A percentile compares a stretch with the other conserved stretches of the same genome.
These are phyloP conservation scores for Prunus yedoensis DNA, from an alignment of 331 rosid genomes.

Conservation along the genomic window DNA sequence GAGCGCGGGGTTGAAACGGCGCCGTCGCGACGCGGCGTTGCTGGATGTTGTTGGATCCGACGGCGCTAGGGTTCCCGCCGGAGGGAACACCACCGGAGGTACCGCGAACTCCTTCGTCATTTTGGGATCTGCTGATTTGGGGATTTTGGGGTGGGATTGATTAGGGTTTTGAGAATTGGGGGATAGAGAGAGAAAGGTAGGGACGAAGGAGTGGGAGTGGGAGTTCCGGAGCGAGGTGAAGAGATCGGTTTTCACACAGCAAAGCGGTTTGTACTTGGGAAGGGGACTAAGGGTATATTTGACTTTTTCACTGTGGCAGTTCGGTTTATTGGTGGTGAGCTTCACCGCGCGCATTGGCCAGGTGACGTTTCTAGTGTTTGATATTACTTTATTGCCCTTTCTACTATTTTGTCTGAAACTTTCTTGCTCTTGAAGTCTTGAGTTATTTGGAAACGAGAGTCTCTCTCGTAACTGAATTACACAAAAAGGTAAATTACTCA, in stretches of 20 bases:
- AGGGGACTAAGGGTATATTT: not conserved
- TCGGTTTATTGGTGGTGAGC: not conserved
- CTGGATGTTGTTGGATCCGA: slow-evolving; percentile 41
- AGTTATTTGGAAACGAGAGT: not conserved
- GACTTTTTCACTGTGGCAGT: not conserved
- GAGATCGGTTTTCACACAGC: not conserved
- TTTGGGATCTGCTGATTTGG: too few relatives aligned
- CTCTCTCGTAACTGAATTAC: too few relatives aligned
- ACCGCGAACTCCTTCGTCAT: slow-evolving; percentile 72
- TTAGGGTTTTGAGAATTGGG: slow-evolving; percentile 18
- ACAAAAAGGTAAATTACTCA: too few relatives aligned
- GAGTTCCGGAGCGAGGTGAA: not conserved
- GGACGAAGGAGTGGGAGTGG: not conserved
- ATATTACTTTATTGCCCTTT: not conserved
- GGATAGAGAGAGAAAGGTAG: slow-evolving; percentile 7
- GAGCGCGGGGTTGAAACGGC: slow-evolving; percentile 78
- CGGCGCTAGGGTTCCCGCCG: slow-evolving; percentile 55
- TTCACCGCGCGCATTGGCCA: not conserved
- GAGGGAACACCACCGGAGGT: slow-evolving; percentile 94
- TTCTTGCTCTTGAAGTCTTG: not conserved
- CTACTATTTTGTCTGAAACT: not conserved
- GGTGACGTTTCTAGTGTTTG: not conserved
- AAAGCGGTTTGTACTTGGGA: not conserved
- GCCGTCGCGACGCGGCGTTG: slow-evolving; percentile 82
- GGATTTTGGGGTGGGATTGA: not conserved